Conservation (phyloP, 1,284 basidiomycete genomes). For the Hypsizygus ulmarius region DNA sequence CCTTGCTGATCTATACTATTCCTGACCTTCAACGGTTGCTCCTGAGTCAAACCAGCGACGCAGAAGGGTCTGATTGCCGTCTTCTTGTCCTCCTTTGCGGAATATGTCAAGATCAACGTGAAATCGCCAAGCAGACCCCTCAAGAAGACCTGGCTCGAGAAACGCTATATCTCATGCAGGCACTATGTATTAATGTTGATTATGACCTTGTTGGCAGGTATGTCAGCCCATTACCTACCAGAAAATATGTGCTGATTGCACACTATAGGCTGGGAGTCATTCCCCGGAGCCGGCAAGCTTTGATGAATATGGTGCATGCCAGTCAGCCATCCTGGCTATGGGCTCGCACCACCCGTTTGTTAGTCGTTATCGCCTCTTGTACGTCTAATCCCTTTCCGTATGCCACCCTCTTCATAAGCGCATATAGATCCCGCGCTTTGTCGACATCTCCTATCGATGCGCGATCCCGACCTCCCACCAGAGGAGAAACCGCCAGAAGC, state of each 20-base stretch:
- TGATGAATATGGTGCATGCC: slow-evolving; percentile 48
- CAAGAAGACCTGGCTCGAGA: slow-evolving; percentile 37
- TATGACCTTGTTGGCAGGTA: slow-evolving; percentile 45
- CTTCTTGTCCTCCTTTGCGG: slow-evolving; percentile 42
- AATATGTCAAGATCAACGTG: slow-evolving; percentile 41
- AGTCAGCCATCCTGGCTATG: slow-evolving; percentile 52
- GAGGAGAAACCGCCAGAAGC: slow-evolving; percentile 27
- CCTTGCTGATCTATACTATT: slow-evolving; percentile 43
- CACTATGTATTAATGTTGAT: slow-evolving; percentile 47
- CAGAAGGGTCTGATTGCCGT: slow-evolving; percentile 23
- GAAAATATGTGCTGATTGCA: slow-evolving; percentile 7
- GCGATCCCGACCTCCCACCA: slow-evolving; percentile 14
- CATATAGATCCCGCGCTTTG: slow-evolving; percentile 24
- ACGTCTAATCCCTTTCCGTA: slow-evolving; percentile 24
- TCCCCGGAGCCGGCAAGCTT: slow-evolving; percentile 36
- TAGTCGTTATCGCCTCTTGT: slow-evolving; percentile 61
- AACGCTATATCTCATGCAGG: slow-evolving; percentile 49
- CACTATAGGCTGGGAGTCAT: slow-evolving; percentile 40
- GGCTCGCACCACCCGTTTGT: slow-evolving; percentile 39
- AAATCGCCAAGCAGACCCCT: slow-evolving; percentile 25
- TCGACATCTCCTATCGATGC: slow-evolving; percentile 36
- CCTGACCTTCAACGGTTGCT: slow-evolving; percentile 46
- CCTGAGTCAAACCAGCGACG: slow-evolving; percentile 31
- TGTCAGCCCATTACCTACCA: slow-evolving; percentile 14
- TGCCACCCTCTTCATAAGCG: background rate